Evolutionary conservation across 257 asterid species (phyloP), one percentile per base, ranked within the genome.

Genomic region (Gynochthodes officinalis): DNA sequence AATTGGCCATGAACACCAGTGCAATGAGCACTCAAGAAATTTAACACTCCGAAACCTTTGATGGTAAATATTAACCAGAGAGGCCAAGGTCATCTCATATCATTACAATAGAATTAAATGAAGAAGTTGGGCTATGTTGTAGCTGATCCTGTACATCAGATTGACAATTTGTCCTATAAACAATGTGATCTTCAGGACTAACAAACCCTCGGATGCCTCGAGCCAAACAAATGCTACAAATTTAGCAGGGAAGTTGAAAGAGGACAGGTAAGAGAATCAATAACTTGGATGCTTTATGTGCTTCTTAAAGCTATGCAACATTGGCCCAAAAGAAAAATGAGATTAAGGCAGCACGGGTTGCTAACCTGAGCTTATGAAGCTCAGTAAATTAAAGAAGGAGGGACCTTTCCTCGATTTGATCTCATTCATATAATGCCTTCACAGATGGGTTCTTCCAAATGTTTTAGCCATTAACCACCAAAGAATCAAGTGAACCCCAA

Each of bases 361-460:
- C 40, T 43, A 10, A 48, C n/a, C n/a, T n/a, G n/a, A n/a, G n/a
- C n/a, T 25, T 30, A 43, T 18, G 21, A n/a, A 32, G 55, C 25
- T 65, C 40, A 65, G 4, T 43, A 19, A 32, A 23, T 7, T 4
- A 43, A 14, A 23, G n/a, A 27, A 64, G 23, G 19, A n/a, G 12
- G n/a, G 23, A 23, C 52, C 42, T 35, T 18, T 67, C 55, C 7
- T 10, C 9, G 23, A 52, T 11, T 67, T 4, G 9, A 39, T 28
- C 18, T 19, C 28, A 37, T 39, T 13, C 52, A 21, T 32, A 1
- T 40, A 18, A 40, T n/a, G 14, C 33, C 58, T 39, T 39, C 32
- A 64, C 8, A 64, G 69, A 39, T 37, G 69, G 19, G 43, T 10
- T 39, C 69, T 33, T 67, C 59, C 18, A 67, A 48, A n/a, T 16